Percentiles rank a stretch among this genome's conserved stretches.
Conservation (phyloP, 148 eudicot genomes). For the Pharnaceum exiguum region DNA sequence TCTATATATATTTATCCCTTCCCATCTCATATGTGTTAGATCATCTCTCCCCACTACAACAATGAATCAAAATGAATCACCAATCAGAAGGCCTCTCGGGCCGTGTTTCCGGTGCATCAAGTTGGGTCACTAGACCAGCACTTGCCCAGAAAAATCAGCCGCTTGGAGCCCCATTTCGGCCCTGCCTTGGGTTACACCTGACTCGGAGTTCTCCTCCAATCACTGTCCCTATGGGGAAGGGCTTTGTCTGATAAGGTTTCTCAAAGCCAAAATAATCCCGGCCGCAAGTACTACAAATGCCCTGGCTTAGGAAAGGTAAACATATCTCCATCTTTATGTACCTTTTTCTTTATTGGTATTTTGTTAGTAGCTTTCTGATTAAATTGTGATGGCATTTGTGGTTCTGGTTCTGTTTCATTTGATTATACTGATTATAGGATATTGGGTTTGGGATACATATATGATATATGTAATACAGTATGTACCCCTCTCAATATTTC, state of each 20-base stretch:
- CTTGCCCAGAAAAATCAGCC: constrained; percentile 10
- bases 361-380: no score
- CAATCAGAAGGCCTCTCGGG: background rate
- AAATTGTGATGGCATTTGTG: no score
- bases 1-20: no score
- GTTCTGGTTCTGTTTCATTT: no score
- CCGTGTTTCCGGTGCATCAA: constrained; percentile 14
- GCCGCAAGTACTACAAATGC: constrained; percentile 13
- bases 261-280: background rate
- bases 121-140: constrained; percentile 13
- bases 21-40: no score
- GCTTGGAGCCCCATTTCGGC: constrained; percentile 7
- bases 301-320: no score
- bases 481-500: no score
- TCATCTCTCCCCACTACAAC: no score
- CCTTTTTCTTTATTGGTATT: background rate
- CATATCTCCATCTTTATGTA: background rate
- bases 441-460: no score
- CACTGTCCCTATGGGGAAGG: constrained; percentile 27
- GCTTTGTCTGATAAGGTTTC: constrained; percentile 16
- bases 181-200: background rate
- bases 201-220: constrained; percentile 3
- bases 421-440: no score
- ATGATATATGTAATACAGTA: no score
- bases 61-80: constrained; percentile 1